Conservation (phyloP, 306 rosid genomes). For the Datisca glomerata region DNA sequence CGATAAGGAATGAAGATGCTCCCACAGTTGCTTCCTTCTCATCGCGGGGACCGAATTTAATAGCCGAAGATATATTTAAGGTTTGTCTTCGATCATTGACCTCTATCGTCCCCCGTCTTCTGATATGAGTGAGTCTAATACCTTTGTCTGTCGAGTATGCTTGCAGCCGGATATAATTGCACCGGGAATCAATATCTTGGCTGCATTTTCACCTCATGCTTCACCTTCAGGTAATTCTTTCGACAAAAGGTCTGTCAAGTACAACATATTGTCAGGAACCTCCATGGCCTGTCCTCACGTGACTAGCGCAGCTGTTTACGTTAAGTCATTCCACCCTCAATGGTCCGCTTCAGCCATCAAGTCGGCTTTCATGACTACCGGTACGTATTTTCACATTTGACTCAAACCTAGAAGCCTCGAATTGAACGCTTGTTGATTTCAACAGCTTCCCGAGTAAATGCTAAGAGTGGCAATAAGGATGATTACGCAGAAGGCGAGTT, state of each 20-base stretch:
- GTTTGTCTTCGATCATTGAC: neutral
- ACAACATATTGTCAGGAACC: constrained; percentile 14
- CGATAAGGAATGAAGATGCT: constrained; percentile 9
- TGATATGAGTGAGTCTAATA: neutral
- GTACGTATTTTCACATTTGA: too few relatives aligned
- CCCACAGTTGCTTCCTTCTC: constrained; percentile 23
- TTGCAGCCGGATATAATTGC: constrained; percentile 23
- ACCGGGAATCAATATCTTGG: constrained; percentile 23
- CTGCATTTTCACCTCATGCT: constrained; percentile 18
- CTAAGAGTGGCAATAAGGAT: too few relatives aligned
- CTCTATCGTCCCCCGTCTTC: constrained; percentile 11
- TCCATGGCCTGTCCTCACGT: constrained; percentile 27
- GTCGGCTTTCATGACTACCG: constrained; percentile 25
- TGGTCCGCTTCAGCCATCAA: constrained; percentile 27
- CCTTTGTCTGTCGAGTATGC: constrained; percentile 2
- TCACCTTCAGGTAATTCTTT: neutral
- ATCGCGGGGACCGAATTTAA: constrained; percentile 22
- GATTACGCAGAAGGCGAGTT: too few relatives aligned
- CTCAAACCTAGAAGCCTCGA: too few relatives aligned
- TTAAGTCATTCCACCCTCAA: constrained; percentile 18
- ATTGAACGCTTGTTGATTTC: too few relatives aligned
- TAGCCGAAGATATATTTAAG: constrained; percentile 19
- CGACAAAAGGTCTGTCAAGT: constrained; percentile 11
- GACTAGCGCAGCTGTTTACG: constrained; percentile 19
- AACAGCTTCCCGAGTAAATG: too few relatives aligned